A percentile compares a stretch with the other conserved stretches of the same genome.
Conservation (phyloP, 768 basidiomycete species). For the Astraeus odoratus region DNA sequence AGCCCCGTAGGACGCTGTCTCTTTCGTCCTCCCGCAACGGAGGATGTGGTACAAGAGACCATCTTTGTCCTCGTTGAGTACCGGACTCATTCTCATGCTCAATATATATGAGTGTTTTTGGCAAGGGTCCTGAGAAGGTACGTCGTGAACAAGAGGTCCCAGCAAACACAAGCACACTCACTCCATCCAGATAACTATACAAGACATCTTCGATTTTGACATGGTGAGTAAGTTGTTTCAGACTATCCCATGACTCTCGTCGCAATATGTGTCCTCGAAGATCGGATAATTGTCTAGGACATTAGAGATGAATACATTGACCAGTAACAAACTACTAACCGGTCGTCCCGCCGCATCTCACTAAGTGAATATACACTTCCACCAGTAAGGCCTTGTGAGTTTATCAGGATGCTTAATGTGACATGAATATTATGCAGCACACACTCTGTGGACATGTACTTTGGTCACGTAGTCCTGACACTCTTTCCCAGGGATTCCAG, state of each 20-base stretch:
- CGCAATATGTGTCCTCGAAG: conserved; percentile 3
- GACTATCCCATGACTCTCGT: conserved; percentile 13
- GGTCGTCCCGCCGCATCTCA: conserved; percentile 8
- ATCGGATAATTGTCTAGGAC: not conserved
- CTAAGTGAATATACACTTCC: conserved; percentile 18
- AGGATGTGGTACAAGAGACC: conserved; percentile 15
- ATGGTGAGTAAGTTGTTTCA: conserved; percentile 14
- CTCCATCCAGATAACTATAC: conserved; percentile 4
- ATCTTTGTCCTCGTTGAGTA: conserved; percentile 9
- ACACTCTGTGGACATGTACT: conserved; percentile 18
- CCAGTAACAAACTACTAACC: conserved; percentile 1
- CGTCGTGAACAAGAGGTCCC: conserved; percentile 5
- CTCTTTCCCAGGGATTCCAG: not conserved
- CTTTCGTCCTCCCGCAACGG: conserved; percentile 12
- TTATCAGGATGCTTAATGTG: not conserved
- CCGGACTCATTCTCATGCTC: not conserved
- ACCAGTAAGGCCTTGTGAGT: conserved; percentile 17
- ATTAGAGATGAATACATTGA: not conserved
- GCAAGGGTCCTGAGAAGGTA: conserved; percentile 2
- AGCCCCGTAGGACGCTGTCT: conserved; percentile 11
- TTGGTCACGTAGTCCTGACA: conserved; percentile 6
- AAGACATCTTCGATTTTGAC: conserved; percentile 12
- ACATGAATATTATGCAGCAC: not conserved
- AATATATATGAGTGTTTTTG: conserved; percentile 5
- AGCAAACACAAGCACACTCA: too few species aligned